Base-by-base conservation (phyloP, 768 basidiomycete genomes). In the Termitomyces sp. region DNA sequence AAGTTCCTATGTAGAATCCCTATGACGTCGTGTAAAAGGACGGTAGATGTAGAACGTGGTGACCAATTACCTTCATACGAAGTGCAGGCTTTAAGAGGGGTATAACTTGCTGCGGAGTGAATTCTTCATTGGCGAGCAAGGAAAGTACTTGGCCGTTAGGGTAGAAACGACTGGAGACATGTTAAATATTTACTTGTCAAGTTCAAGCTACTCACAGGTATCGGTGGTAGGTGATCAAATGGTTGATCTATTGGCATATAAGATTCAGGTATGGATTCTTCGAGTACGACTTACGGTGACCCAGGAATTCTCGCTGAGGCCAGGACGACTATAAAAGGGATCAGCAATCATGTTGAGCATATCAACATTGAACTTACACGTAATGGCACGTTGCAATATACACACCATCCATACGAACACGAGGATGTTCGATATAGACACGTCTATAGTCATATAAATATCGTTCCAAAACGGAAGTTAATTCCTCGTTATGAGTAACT, bases 371-470 rank as follows among this genome's bases (percentile, higher is more conserved):
- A 51, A 71, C 85, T 60, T 69, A 91, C 90, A 88, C 76, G 64
- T 92, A 96, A 70, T 94, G 93, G 66, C 93, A 95, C 20, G 91
- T 89, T 22, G 92, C 87, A 52, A 97, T 95, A 69, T 96, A 96
- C 10, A 93, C 86, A 2, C 95, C 95, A 59, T 96, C 95, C 61
- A 88, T 69, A 39, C 95, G 85, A 48, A 96, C 70, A 47, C 95
- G 82, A 14, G 93, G 93, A 57, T 93, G 89, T 70, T 94, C 89
- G 43, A 96, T 82, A 69, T 83, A 92, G 9, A 90, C 73, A 20
- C 85, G 86, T 39, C 95, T 82, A 72, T 85, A 94, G 68, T 92
- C 84, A 49, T 75, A 79, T 48, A 71, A 68, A 68, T 84, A 86
- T n/a, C 71, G 72, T 22, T 78, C 71, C 13, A 85, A 73, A 24